Base-by-base conservation (phyloP, 176 grass and related monocot species). In the Hyparrhenia diplandra region DNA sequence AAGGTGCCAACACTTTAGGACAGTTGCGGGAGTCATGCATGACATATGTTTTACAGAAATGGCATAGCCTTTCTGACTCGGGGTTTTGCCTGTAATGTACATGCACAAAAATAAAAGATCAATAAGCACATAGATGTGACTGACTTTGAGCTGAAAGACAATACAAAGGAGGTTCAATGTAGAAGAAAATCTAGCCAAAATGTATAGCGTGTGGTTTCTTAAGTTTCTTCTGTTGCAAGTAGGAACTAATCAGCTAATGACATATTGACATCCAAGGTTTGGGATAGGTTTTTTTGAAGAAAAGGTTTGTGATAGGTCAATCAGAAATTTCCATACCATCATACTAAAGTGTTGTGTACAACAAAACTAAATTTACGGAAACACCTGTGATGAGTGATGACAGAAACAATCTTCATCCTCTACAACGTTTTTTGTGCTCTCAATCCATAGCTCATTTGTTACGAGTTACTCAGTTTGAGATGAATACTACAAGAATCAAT, bases 11-110 rank as follows among this genome's bases (percentile, higher is more conserved):
- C n/a, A n/a, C n/a, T n/a, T n/a, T 2, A 4, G 67, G 75, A 57
- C 83, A 85, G 67, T 79, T 85, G n/a, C 83, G 75, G 30, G 30
- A 64, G 75, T 64, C 67, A 14, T 79, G 75, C 0, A 58, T 1
- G n/a, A 8, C 75, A 51, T 14, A 6, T 25, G 31, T 9, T 0
- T 71, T 63, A n/a, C 75, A 86, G n/a, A 0, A 81, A 17, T 47
- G 47, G 71, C 85, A 86, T 28, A 37, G 5, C 51, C 77, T 86
- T 67, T 0, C 2, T 37, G 60, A 21, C 59, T 43, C 1, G 0
- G 75, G 84, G 69, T 36, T 77, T 77, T 77, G 9, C 74, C 74
- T 77, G 73, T 5, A 36, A 21, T 75, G 52, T 42, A 8, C 29
- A 30, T 13, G 59, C 35, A 42, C 36, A 69, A 23, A 39, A 41